Percentiles rank a stretch among this genome's conserved stretches.
Conservation (phyloP, 306 rosid species). For the Cucurbita ficifolia region DNA sequence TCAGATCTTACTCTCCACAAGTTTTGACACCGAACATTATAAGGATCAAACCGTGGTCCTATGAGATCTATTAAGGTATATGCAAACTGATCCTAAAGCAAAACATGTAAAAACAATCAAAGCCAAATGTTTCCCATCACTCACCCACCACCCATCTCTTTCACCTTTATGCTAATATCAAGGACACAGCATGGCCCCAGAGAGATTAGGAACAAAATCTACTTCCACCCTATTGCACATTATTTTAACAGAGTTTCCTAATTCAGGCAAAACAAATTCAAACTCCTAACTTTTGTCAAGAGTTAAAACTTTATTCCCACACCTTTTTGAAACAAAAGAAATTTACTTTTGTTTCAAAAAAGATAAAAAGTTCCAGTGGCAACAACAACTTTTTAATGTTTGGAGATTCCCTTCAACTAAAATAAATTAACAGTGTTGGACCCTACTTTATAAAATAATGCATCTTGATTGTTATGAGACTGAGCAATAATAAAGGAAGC, state of each 20-base stretch:
- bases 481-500: background rate
- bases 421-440: background rate
- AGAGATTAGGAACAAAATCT: conserved; percentile 11
- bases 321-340: background rate
- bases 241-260: conserved; percentile 3
- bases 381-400: background rate
- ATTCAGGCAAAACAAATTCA: conserved; percentile 6
- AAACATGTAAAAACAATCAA: conserved; percentile 13
- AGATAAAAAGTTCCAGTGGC: background rate
- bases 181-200: conserved; percentile 23
- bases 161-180: conserved; percentile 43
- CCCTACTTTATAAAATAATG: background rate
- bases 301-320: background rate
- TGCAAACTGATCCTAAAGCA: background rate
- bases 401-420: background rate
- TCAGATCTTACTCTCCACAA: background rate
- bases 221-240: conserved; percentile 8
- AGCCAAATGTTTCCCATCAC: conserved; percentile 1
- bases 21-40: background rate
- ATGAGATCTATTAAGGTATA: background rate
- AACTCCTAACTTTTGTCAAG: background rate
- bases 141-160: conserved; percentile 15
- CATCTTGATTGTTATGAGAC: background rate
- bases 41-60: background rate
- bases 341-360: background rate